Base-by-base conservation (phyloP, 192 early-diverging fungal genomes). In the Funneliformis geosporum region DNA sequence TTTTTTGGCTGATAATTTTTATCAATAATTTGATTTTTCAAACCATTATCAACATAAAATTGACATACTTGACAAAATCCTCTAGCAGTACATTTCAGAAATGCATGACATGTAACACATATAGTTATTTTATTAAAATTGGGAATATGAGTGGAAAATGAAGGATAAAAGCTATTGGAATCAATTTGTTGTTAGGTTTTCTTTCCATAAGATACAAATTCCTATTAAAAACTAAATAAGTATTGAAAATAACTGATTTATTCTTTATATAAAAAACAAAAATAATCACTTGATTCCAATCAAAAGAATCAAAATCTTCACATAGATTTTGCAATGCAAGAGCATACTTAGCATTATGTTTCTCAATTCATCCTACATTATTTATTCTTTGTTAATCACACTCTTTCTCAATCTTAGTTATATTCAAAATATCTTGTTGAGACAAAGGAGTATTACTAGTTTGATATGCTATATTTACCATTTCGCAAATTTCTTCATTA, bases 1-100 rank as follows among this genome's bases (percentile, higher is more conserved):
- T 16, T 33, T 23, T 70, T 70, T 46, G 68, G 2, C 14, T 14
- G 42, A 70, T 70, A 70, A 70, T 70, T 70, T 9, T 70, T 46
- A 70, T 70, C 40, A 42, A 44, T 21, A 70, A 70, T 70, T 70
- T 46, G 42, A 8, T 44, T 8, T 25, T 23, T 33, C 1, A 70
- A 2, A 23, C 68, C 0, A 44, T 70, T 70, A 14, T 70, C 68
- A 9, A 70, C 7, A 46, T 70, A 70, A 44, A 70, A 70, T 23
- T 4, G 5, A 4, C 43, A 70, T 14, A 71, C 3, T 5, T 11
- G 7, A 71, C 8, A 46, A 46, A 71, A 43, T 11, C 6, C 18
- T 46, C 18, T 44, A 8, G 23, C 42, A 71, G n/a, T 46, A 9
- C 43, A 46, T 71, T 71, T 71, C 2, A 43, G 23, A 71, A 71